Base-by-base conservation (phyloP, 2,329 filamentous ascomycete genomes). In the Xenoacremonium recifei region DNA sequence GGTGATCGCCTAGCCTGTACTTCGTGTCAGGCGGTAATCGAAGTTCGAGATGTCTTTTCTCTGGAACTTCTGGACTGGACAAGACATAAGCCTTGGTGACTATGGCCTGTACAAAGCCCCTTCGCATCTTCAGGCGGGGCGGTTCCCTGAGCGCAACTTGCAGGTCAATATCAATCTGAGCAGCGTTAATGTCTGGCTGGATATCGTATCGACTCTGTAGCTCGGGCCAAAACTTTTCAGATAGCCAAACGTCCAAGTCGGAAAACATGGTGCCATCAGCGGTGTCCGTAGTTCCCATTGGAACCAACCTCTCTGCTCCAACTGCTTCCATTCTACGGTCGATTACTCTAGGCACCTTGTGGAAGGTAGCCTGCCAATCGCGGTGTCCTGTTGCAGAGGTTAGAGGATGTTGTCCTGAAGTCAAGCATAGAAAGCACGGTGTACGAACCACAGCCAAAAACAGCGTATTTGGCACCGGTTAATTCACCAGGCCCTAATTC, bases 401-500 rank as follows among this genome's bases (percentile, higher is more conserved):
- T n/a, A n/a, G n/a, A n/a, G n/a, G n/a, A n/a, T n/a, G n/a, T n/a
- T n/a, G n/a, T n/a, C n/a, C n/a, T n/a, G n/a, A n/a, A n/a, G n/a
- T n/a, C n/a, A n/a, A n/a, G n/a, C n/a, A n/a, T n/a, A n/a, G n/a
- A n/a, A n/a, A n/a, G n/a, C n/a, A n/a, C n/a, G n/a, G n/a, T n/a
- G n/a, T n/a, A n/a, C n/a, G n/a, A n/a, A n/a, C 84, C 85, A 40
- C 80, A 83, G n/a, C 84, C 84, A 58, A 85, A 89, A 4, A 87
- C 76, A 1, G 82, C 73, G 54, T 80, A 88, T 5, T 73, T 67
- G 2, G 81, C 73, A n/a, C 70, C 73, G 5, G 76, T 65, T 3
- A 84, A 59, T 47, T 12, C 59, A 46, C 79, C 68, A 23, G 72
- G 64, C 5, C 72, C 68, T 10, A 76, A 61, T 11, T 55, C 66